A percentile compares a stretch with the other conserved stretches of the same genome.
These are phyloP conservation scores for Termitomyces sp. DNA, from an alignment of 768 basidiomycete species.

Conservation along the genomic window DNA sequence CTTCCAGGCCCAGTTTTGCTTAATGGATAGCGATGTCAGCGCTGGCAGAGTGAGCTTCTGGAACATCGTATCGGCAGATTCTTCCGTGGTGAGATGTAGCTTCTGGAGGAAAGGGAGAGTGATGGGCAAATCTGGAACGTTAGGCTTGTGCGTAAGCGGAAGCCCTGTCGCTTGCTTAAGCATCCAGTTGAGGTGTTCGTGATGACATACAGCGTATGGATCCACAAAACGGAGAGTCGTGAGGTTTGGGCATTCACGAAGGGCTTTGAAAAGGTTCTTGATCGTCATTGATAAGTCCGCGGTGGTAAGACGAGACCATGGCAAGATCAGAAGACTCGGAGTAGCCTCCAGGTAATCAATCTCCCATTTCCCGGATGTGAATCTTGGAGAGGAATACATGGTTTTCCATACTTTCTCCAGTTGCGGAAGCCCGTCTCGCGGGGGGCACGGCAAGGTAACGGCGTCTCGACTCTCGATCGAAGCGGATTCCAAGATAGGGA, in stretches of 20 bases:
- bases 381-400: not conserved
- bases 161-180: not conserved
- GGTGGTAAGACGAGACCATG: not conserved
- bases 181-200: not conserved
- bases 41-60: constrained; percentile 5
- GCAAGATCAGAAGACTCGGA: not conserved
- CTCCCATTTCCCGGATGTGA: not conserved
- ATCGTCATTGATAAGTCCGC: not conserved
- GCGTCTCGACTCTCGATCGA: not conserved
- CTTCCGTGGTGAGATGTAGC: not conserved
- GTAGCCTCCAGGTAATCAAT: constrained; percentile 3
- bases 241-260: constrained; percentile 8
- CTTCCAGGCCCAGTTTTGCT: not conserved
- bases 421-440: not conserved
- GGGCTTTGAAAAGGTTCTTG: not conserved
- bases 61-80: constrained; percentile 4
- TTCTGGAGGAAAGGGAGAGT: constrained; percentile 5
- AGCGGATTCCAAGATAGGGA: constrained; percentile 4
- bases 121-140: not conserved
- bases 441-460: not conserved
- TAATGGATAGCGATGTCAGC: not conserved
- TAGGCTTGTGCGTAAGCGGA: not conserved
- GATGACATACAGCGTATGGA: not conserved
- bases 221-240: constrained; percentile 2
- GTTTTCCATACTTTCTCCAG: not conserved